These are phyloP conservation scores for Acer saccharum DNA, from an alignment of 345 rosid species.

Conservation along the genomic window DNA sequence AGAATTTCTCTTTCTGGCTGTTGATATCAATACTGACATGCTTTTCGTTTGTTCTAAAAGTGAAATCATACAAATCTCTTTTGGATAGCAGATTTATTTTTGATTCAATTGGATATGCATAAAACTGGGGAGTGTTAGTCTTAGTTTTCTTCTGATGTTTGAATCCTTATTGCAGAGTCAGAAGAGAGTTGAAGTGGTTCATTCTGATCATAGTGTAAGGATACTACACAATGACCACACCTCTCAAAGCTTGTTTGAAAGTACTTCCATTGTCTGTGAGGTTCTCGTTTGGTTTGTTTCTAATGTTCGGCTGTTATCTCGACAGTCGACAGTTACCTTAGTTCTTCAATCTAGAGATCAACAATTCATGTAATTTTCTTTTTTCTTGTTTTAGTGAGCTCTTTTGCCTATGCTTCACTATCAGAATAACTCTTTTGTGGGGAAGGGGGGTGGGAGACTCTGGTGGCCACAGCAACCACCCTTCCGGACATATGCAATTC, in stretches of 20 bases:
- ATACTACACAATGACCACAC: not conserved
- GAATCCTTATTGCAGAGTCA: conserved; percentile 44
- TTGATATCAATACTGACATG: not conserved
- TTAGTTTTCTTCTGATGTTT: conserved; percentile 8
- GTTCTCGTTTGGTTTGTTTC: not conserved
- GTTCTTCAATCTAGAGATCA: not conserved
- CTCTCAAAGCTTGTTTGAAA: conserved; percentile 1
- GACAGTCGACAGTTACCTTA: not conserved
- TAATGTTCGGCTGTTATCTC: not conserved
- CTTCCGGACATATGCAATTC: conserved; percentile 78
- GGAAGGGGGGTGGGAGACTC: conserved; percentile 43
- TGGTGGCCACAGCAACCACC: conserved; percentile 74
- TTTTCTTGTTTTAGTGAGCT: not conserved
- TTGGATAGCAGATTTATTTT: not conserved
- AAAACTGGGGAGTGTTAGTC: not conserved
- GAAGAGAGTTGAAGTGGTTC: conserved; percentile 39
- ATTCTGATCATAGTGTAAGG: not conserved
- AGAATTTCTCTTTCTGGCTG: not conserved
- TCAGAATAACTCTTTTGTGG: conserved; percentile 42
- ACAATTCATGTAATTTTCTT: not conserved
- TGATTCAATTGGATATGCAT: not conserved
- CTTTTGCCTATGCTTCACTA: not conserved
- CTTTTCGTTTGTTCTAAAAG: not conserved
- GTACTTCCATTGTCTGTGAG: conserved; percentile 1
- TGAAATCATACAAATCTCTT: conserved; percentile 6